These are phyloP conservation scores for Brassica balearica DNA, from an alignment of 441 rosid genomes.

Conservation along the genomic window DNA sequence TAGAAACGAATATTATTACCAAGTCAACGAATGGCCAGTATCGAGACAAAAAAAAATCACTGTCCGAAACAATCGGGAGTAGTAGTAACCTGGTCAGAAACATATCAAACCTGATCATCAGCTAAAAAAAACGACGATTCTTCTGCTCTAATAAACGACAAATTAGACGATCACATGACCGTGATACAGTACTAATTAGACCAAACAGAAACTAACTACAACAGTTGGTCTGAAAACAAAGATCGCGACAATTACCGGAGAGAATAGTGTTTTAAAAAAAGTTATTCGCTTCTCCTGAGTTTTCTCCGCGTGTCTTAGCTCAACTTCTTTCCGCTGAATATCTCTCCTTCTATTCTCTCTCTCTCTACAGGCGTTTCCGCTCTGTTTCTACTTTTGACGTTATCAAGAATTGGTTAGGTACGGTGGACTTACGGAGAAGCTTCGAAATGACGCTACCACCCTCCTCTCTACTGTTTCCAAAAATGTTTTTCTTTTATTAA, in stretches of 20 bases:
- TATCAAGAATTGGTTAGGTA: slow-evolving; percentile 36
- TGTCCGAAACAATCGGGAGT: slow-evolving; percentile 9
- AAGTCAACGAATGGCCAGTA: slow-evolving; percentile 38
- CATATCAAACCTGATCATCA: slow-evolving; percentile 18
- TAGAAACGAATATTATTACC: slow-evolving; percentile 17
- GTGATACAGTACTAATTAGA: neutral
- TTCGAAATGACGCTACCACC: slow-evolving; percentile 28
- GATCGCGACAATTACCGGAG: slow-evolving; percentile 23
- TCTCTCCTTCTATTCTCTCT: slow-evolving; percentile 12
- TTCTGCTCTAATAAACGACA: slow-evolving; percentile 2
- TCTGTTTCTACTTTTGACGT: slow-evolving; percentile 38
- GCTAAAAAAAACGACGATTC: neutral
- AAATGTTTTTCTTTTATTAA: slow-evolving; percentile 7
- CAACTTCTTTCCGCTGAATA: slow-evolving; percentile 14
- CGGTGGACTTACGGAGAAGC: slow-evolving; percentile 33
- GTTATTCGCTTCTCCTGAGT: neutral
- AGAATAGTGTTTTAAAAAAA: neutral
- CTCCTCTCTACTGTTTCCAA: slow-evolving; percentile 16
- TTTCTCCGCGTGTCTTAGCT: slow-evolving; percentile 3
- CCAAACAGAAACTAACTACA: slow-evolving; percentile 15
- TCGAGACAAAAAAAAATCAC: slow-evolving; percentile 9
- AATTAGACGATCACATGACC: slow-evolving; percentile 11
- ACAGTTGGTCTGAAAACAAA: neutral
- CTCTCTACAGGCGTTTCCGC: slow-evolving; percentile 32
- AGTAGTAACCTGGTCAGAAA: slow-evolving; percentile 11